Conservation (phyloP, 1,139 yeast species). For the Nakaseomyces glabratus region DNA sequence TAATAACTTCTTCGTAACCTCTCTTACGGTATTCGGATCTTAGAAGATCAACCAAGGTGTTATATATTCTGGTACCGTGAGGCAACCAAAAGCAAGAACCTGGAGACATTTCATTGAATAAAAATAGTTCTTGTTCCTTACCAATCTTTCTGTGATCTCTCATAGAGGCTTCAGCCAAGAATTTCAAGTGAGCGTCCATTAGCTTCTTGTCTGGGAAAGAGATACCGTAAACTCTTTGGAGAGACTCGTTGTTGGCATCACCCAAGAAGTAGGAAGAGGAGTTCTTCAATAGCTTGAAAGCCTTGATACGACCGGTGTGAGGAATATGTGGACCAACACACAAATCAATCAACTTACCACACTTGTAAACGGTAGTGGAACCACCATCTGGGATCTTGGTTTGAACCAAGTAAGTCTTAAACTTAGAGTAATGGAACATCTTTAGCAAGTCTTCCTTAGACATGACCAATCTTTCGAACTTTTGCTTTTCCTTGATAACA, state of each 20-base stretch:
- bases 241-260: constrained; percentile 83
- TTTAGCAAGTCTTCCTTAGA: constrained; percentile 83
- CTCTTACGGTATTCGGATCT: constrained; percentile 78
- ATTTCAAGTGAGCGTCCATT: constrained; percentile 92
- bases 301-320: constrained; percentile 93
- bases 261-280: constrained; percentile 96
- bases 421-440: constrained; percentile 94
- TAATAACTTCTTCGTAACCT: constrained; percentile 95
- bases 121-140: constrained; percentile 89
- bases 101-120: constrained; percentile 94
- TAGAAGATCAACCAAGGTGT: constrained; percentile 67
- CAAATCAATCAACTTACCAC: constrained; percentile 95
- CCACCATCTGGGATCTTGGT: constrained; percentile 95
- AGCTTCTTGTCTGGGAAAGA: constrained; percentile 97
- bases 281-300: constrained; percentile 88
- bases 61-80: constrained; percentile 94
- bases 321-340: constrained; percentile 99
- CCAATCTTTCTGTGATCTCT: constrained; percentile 98
- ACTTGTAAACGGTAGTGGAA: constrained; percentile 91
- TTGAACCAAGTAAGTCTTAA: constrained; percentile 78
- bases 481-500: constrained; percentile 93
- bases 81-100: constrained; percentile 98
- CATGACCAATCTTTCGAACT: constrained; percentile 87
- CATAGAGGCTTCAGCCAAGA: constrained; percentile 91
- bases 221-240: constrained; percentile 96